Percentiles rank a stretch among this genome's conserved stretches.
Conservation (phyloP, 768 basidiomycete genomes). For the Hygrocybe punicea region DNA sequence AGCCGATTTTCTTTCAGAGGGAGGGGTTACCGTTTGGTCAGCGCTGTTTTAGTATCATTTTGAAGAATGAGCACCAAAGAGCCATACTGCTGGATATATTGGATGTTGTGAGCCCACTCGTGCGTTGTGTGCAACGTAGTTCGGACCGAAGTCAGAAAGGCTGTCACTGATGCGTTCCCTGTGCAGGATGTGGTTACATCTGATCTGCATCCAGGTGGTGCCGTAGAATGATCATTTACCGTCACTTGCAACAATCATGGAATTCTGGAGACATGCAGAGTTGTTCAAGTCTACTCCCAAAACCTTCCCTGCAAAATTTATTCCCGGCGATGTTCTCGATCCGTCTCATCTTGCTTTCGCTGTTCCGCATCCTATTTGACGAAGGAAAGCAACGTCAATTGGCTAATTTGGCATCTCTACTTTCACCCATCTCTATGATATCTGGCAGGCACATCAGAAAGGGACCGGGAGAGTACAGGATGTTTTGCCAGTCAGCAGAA, state of each 20-base stretch:
- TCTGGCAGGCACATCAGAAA: slow-evolving; percentile 41
- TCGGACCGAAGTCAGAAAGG: slow-evolving; percentile 41
- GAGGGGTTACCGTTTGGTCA: slow-evolving; percentile 83
- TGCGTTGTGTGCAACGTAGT: slow-evolving; percentile 15
- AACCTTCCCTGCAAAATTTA: slow-evolving; percentile 52
- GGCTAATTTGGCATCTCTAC: slow-evolving; percentile 42
- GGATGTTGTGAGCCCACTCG: no score
- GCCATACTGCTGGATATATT: no score
- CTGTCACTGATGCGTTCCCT: slow-evolving; percentile 41
- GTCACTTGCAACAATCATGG: slow-evolving; percentile 25
- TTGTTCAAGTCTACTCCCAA: slow-evolving; percentile 53
- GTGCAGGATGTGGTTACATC: slow-evolving; percentile 34
- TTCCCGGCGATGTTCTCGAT: slow-evolving; percentile 55
- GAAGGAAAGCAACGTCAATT: slow-evolving; percentile 39
- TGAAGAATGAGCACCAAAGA: slow-evolving; percentile 74
- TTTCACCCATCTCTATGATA: slow-evolving; percentile 42
- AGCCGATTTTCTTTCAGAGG: slow-evolving; percentile 85
- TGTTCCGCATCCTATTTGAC: slow-evolving; percentile 42
- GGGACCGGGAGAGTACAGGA: slow-evolving; percentile 1
- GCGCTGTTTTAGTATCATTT: slow-evolving; percentile 78
- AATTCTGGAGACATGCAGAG: slow-evolving; percentile 57
- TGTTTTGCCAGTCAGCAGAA: slow-evolving; percentile 39
- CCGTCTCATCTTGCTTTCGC: slow-evolving; percentile 39
- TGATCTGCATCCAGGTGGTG: slow-evolving; percentile 34
- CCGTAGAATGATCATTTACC: no score